Conservation (phyloP, 2,329 filamentous ascomycete genomes). For the Phymatotrichopsis omnivora region DNA sequence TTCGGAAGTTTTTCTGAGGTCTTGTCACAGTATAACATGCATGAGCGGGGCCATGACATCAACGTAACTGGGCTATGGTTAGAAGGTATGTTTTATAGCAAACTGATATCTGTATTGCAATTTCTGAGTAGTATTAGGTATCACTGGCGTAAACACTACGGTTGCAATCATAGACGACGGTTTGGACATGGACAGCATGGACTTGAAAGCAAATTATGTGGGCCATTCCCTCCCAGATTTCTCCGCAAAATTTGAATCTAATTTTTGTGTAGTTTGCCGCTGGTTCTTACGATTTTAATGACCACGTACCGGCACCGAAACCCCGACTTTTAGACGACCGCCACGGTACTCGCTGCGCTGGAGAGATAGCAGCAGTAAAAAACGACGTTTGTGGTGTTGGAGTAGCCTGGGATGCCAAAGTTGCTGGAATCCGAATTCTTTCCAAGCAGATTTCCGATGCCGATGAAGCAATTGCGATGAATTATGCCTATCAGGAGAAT, state of each 20-base stretch:
- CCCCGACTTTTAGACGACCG: constrained; percentile 75
- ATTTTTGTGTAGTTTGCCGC: constrained; percentile 57
- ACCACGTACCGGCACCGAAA: constrained; percentile 64
- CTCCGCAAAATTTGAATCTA: neutral
- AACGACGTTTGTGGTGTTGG: constrained; percentile 95
- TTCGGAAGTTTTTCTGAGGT: no score
- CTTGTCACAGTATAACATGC: constrained; percentile 51
- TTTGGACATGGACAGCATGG: constrained; percentile 87
- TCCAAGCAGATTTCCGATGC: constrained; percentile 83
- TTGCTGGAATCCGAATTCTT: constrained; percentile 80
- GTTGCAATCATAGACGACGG: constrained; percentile 95
- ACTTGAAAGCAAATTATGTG: constrained; percentile 71
- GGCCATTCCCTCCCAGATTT: constrained; percentile 1
- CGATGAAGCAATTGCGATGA: constrained; percentile 86
- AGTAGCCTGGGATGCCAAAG: constrained; percentile 82
- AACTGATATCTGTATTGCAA: no score
- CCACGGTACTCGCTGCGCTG: constrained; percentile 89
- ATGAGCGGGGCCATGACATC: constrained; percentile 76
- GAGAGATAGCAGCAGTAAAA: constrained; percentile 82
- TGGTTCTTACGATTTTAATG: constrained; percentile 95
- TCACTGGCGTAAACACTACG: constrained; percentile 79
- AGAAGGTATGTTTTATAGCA: constrained; percentile 46
- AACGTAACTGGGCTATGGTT: constrained; percentile 94
- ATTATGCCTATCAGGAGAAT: constrained; percentile 83
- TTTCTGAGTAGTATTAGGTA: constrained; percentile 34